phyloP scores from a whole-genome alignment of 1,139 yeast species.

The Pichia sp. region DNA sequence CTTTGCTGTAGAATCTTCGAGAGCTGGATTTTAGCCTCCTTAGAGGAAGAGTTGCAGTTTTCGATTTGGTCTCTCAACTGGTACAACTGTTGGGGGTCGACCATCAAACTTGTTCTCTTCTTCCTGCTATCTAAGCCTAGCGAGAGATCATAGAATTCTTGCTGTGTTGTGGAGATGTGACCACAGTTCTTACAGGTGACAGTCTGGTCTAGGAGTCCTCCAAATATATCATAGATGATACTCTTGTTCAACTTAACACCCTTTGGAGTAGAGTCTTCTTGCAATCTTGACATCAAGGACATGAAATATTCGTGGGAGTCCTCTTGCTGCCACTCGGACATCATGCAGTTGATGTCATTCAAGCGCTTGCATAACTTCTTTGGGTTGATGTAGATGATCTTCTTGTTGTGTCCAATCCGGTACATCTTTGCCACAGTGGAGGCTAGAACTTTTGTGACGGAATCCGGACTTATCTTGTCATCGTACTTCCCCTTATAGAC shows the following conservation, averaged over 20 bases:
- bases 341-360: slow-evolving; percentile 88
- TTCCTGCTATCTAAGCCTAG: slow-evolving; percentile 56
- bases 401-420: slow-evolving; percentile 40
- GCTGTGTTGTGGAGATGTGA: slow-evolving; percentile 80
- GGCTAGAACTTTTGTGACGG: slow-evolving; percentile 72
- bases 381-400: slow-evolving; percentile 58
- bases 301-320: slow-evolving; percentile 96
- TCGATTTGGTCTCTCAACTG: slow-evolving; percentile 29
- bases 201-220: slow-evolving; percentile 80
- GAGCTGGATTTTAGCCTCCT: slow-evolving; percentile 23
- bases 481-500: slow-evolving; percentile 51
- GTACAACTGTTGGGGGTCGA: slow-evolving; percentile 27
- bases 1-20: slow-evolving; percentile 30
- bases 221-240: slow-evolving; percentile 86
- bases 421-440: slow-evolving; percentile 68
- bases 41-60: slow-evolving; percentile 24
- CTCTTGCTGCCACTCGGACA: slow-evolving; percentile 97
- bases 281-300: slow-evolving; percentile 82
- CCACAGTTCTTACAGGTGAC: slow-evolving; percentile 81
- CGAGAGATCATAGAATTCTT: slow-evolving; percentile 90
- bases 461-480: slow-evolving; percentile 44
- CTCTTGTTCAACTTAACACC: slow-evolving; percentile 79
- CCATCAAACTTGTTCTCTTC: slow-evolving; percentile 36
- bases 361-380: slow-evolving; percentile 66
- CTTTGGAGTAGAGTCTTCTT: slow-evolving; percentile 88